Evolutionary conservation across 257 asterid species (phyloP).

Genomic region (Solanum clarkiae): DNA sequence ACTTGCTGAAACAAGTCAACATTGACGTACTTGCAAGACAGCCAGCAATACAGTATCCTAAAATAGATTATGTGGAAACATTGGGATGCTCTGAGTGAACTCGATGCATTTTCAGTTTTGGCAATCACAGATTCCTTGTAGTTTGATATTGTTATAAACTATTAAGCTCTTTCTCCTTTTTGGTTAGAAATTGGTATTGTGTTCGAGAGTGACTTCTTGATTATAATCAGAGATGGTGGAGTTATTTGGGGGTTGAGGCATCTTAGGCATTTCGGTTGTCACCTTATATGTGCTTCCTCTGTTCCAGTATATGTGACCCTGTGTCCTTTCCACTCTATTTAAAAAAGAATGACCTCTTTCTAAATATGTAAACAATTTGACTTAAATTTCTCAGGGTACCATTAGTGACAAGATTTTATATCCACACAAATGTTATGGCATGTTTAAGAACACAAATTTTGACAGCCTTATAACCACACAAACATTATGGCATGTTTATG

Average conservation of each 20-base stretch:
- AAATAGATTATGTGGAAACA: not conserved
- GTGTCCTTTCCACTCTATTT: not conserved
- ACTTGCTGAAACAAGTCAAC: not conserved
- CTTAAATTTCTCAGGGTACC: not conserved
- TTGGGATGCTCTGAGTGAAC: not conserved
- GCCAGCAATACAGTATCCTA: not conserved
- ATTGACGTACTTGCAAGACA: not conserved
- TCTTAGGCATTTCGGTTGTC: not conserved
- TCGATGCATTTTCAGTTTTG: not conserved
- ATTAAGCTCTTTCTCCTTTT: not conserved
- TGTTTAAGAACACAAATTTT: not conserved
- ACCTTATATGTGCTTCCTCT: not conserved
- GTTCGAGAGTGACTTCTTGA: not conserved
- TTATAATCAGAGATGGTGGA: not conserved
- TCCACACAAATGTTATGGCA: not conserved
- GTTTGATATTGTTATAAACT: not conserved
- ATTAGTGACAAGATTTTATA: not conserved
- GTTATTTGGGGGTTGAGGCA: not conserved
- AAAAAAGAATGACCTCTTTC: not conserved
- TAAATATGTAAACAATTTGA: not conserved
- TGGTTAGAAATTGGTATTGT: not conserved
- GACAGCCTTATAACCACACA: not conserved
- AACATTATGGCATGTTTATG: not conserved
- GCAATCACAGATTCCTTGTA: not conserved
- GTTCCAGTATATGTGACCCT: not conserved